phyloP scores from a whole-genome alignment of 805 yeast species.

The Ogataea methylovora region DNA sequence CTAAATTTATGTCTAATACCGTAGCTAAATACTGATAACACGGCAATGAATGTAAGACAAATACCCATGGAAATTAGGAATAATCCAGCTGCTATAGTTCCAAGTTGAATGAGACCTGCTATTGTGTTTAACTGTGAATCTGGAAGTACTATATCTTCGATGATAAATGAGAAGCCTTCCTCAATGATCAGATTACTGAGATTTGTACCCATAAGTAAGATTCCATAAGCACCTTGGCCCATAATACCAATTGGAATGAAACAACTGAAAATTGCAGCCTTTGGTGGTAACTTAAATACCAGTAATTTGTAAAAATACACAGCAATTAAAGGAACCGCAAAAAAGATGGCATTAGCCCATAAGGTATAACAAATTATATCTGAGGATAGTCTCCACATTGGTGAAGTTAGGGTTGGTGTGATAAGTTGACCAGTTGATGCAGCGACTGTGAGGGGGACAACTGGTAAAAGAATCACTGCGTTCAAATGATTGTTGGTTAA shows the following conservation, averaged over 20 bases:
- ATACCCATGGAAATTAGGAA: slow-evolving; percentile 24
- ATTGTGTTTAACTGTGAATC: slow-evolving; percentile 37
- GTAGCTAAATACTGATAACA: slow-evolving; percentile 23
- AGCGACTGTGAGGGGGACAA: slow-evolving; percentile 75
- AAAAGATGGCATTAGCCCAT: slow-evolving; percentile 61
- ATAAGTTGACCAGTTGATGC: slow-evolving; percentile 64
- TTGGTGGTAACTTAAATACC: slow-evolving; percentile 50
- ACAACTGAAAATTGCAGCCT: slow-evolving; percentile 47
- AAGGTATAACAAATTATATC: slow-evolving; percentile 47
- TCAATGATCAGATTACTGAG: slow-evolving; percentile 9
- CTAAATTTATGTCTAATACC: slow-evolving; percentile 32
- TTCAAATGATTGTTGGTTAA: slow-evolving; percentile 35
- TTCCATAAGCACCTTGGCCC: slow-evolving; percentile 79
- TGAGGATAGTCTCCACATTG: slow-evolving; percentile 40
- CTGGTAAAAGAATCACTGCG: slow-evolving; percentile 59
- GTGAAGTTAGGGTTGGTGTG: slow-evolving; percentile 25
- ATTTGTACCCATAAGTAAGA: slow-evolving; percentile 26
- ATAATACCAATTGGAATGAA: slow-evolving; percentile 78
- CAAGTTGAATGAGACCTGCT: neutral
- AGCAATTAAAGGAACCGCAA: slow-evolving; percentile 49
- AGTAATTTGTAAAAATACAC: slow-evolving; percentile 55
- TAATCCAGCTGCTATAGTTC: slow-evolving; percentile 7
- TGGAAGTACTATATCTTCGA: slow-evolving; percentile 14
- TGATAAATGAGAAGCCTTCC: neutral
- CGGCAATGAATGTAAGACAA: slow-evolving; percentile 35